Percentiles rank a stretch among this genome's conserved stretches.
Conservation (phyloP, 345 rosid genomes). For the Geranium brycei region DNA sequence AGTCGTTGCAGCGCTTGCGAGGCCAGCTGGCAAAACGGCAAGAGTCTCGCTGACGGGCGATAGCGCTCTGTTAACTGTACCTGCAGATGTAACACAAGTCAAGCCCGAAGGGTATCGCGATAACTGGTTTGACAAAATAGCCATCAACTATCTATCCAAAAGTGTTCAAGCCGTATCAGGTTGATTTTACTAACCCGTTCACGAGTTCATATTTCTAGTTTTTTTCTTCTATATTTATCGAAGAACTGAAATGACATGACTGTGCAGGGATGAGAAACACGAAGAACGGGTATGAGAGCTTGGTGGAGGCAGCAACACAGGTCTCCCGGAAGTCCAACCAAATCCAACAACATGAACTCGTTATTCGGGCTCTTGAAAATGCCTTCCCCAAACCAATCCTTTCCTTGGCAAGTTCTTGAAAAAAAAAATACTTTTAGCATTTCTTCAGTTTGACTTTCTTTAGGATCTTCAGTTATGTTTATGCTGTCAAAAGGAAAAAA, state of each 20-base stretch:
- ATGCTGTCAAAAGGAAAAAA: too few relatives aligned
- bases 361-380: slow-evolving; percentile 39
- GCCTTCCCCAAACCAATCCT: slow-evolving; percentile 47
- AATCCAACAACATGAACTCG: slow-evolving; percentile 42
- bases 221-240: not conserved
- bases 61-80: not conserved
- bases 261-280: slow-evolving; percentile 31
- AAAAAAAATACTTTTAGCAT: not conserved
- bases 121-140: slow-evolving; percentile 39
- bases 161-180: slow-evolving; percentile 51
- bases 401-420: slow-evolving; percentile 25
- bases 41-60: not conserved
- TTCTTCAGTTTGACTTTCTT: not conserved
- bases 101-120: slow-evolving; percentile 30
- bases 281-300: slow-evolving; percentile 43
- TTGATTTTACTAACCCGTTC: slow-evolving; percentile 7
- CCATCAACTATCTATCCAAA: slow-evolving; percentile 42
- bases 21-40: not conserved
- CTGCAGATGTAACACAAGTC: not conserved
- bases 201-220: not conserved
- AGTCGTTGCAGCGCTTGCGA: not conserved
- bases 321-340: slow-evolving; percentile 31
- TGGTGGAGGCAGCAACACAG: slow-evolving; percentile 53
- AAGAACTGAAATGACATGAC: not conserved
- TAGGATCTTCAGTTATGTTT: not conserved